These are phyloP conservation scores for Zygnema cylindricum DNA, from an alignment of 139 green algal genomes.

Conservation along the genomic window DNA sequence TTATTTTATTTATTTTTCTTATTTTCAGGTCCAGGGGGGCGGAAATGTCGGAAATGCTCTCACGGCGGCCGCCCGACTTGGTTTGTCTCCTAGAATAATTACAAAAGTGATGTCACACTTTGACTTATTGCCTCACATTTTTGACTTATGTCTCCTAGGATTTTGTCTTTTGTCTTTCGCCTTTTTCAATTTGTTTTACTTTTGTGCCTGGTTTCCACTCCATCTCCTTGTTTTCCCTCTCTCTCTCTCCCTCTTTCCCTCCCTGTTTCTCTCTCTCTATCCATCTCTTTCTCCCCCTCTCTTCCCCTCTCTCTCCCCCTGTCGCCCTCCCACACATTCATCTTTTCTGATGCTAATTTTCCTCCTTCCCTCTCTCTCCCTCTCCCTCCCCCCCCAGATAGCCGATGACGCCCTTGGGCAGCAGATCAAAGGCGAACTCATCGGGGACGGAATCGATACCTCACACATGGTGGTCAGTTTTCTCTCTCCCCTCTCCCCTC, in stretches of 20 bases:
- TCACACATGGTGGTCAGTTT: constrained; percentile 71
- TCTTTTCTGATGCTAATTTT: not conserved
- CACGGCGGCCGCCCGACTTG: constrained; percentile 87
- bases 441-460: constrained; percentile 84
- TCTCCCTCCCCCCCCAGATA: constrained; percentile 26
- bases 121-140: not conserved
- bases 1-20: constrained; percentile 18
- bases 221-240: not conserved
- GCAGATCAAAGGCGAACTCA: constrained; percentile 76
- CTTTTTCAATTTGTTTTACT: not conserved
- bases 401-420: constrained; percentile 59
- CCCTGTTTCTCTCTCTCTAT: not conserved
- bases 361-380: not conserved
- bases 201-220: not conserved
- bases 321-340: not conserved
- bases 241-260: not conserved
- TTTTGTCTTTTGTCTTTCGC: not conserved
- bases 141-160: not conserved
- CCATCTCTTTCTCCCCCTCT: not conserved
- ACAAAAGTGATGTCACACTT: constrained; percentile 73
- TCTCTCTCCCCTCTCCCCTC: not conserved
- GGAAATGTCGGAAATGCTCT: constrained; percentile 95
- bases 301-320: not conserved
- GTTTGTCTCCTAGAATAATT: constrained; percentile 76
- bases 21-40: constrained; percentile 82